Base-by-base conservation (phyloP, 2,329 filamentous ascomycete species). In the Xylaria sp. region DNA sequence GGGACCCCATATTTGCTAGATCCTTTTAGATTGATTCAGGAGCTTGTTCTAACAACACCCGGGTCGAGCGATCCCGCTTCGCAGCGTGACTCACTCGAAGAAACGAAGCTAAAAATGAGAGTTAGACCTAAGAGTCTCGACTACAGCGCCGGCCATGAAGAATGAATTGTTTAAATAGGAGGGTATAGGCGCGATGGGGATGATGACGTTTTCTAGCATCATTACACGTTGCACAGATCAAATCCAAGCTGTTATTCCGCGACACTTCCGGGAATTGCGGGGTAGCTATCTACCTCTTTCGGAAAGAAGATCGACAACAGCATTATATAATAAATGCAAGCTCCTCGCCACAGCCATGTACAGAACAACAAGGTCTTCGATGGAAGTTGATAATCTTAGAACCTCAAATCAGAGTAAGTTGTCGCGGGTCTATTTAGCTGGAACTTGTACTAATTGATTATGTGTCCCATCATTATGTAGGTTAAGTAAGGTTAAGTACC, bases 261-360 rank as follows among this genome's bases (percentile, higher is more conserved):
- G 20, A 18, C 9, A 10, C 2, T 39, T 18, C 43, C 51, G 41
- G 49, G 12, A 39, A 15, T 69, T 70, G 74, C 71, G 74, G 69
- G 69, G 74, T 75, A 76, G 72, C 69, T 76, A 31, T 49, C 68
- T 76, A 60, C 74, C 67, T 18, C 25, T 65, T 55, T 51, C 4
- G 54, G 67, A 70, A 67, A 36, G 41, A 52, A 60, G 56, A 23
- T 56, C 56, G 18, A 15, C 15, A 39, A 41, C 57, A 25, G 28
- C 10, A 25, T 60, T 28, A 3, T 25, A 36, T 6, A 9, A 4
- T 63, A 13, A 33, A 28, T 28, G 28, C 2, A 64, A 12, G 33
- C 23, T 49, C 62, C 41, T 49, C 15, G 36, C 52, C 25, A 36
- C 41, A n/a, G 12, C 41, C 1, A n/a, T 25, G 49, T 41, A 28